Percentiles rank a stretch among this genome's conserved stretches.
These are phyloP conservation scores for Cryphonectria carpinicola DNA, from an alignment of 2,329 filamentous ascomycete species.

Conservation along the genomic window DNA sequence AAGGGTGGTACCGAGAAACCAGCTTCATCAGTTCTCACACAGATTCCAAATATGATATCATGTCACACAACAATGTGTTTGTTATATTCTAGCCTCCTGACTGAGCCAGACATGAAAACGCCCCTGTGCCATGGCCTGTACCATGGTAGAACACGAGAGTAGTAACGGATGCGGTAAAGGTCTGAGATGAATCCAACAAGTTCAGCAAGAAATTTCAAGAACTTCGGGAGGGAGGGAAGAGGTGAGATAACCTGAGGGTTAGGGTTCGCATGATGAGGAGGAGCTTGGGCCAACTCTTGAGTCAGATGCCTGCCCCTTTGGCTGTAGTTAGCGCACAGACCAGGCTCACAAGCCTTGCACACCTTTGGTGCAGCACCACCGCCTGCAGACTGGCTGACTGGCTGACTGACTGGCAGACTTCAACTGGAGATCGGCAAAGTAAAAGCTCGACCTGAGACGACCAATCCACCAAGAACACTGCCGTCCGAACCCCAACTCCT, in stretches of 20 bases:
- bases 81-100: not conserved
- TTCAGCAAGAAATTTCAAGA: not conserved
- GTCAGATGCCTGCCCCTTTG: not conserved
- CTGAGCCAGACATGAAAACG: not conserved
- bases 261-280: not conserved
- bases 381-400: not conserved
- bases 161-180: not conserved
- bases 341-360: conserved; percentile 1
- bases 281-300: not conserved
- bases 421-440: conserved; percentile 10
- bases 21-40: not conserved
- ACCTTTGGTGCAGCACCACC: not conserved
- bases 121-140: not conserved
- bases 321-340: not conserved
- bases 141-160: not conserved
- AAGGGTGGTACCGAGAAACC: not conserved
- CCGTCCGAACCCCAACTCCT: not conserved
- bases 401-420: conserved; percentile 5
- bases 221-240: too few species aligned
- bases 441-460: conserved; percentile 16
- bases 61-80: not conserved
- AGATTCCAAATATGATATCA: not conserved
- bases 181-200: not conserved
- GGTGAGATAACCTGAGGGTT: not conserved
- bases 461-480: not conserved